Conservation (phyloP, 2,329 filamentous ascomycete species). For the Neofusicoccum parvum region DNA sequence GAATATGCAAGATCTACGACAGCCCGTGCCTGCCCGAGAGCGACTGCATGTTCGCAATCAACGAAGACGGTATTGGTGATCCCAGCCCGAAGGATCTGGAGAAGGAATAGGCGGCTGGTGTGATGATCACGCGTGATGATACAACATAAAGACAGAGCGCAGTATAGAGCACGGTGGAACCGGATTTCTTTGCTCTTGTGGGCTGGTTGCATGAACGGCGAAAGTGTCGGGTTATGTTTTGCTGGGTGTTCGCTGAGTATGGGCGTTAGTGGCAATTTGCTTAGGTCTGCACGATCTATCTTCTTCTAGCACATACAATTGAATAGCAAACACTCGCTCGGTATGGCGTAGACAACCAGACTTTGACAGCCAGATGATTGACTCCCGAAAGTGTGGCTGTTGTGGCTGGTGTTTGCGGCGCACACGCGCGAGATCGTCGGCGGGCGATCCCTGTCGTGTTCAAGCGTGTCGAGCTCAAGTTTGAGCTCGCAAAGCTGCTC, state of each 20-base stretch:
- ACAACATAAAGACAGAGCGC: not conserved
- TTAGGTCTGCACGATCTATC: not conserved
- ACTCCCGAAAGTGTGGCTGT: not conserved
- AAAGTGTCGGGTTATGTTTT: not conserved
- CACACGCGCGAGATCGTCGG: constrained; percentile 9
- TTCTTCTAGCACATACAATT: not conserved
- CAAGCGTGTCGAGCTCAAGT: constrained; percentile 18
- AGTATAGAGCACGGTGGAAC: not conserved
- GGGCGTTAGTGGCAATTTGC: constrained; percentile 13
- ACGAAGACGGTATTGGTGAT: constrained; percentile 94
- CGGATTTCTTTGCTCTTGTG: not conserved
- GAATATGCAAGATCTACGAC: constrained; percentile 99
- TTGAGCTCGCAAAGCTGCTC: constrained; percentile 16
- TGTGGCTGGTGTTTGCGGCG: constrained; percentile 19
- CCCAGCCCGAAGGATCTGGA: constrained; percentile 94
- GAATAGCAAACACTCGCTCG: not conserved
- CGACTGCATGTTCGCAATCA: constrained; percentile 95
- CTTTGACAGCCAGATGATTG: not conserved
- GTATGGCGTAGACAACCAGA: not conserved
- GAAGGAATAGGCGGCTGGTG: constrained; percentile 61
- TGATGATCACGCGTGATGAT: not conserved
- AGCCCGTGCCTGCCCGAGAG: constrained; percentile 96
- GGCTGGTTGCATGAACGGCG: constrained; percentile 8
- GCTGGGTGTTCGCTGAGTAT: constrained; percentile 10
- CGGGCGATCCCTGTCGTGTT: constrained; percentile 15